Percentiles rank a stretch among this genome's conserved stretches.
These are phyloP conservation scores for Leishmania lainsoni DNA, from an alignment of 208 protist species.

Conservation along the genomic window DNA sequence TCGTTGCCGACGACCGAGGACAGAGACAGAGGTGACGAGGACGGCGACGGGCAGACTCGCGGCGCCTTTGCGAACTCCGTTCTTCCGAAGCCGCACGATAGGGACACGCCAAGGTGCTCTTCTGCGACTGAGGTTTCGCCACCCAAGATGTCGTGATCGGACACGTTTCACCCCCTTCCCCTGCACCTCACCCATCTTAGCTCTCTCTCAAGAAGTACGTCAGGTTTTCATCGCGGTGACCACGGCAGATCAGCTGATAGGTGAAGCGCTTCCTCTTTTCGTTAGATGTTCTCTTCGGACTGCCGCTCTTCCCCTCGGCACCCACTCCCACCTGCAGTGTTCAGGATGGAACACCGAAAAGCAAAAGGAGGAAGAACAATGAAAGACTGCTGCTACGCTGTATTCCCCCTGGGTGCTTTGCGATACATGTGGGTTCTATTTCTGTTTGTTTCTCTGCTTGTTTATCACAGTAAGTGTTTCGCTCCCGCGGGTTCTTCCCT, in stretches of 20 bases:
- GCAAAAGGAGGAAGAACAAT: background rate
- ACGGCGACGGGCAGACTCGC: background rate
- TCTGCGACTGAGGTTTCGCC: background rate
- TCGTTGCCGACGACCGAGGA: conserved; percentile 17
- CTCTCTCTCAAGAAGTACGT: background rate
- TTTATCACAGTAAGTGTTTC: background rate
- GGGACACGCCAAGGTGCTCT: background rate
- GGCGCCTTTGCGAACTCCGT: background rate
- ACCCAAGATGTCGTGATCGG: background rate
- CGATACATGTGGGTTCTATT: background rate
- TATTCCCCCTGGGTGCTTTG: background rate
- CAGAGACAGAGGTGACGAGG: background rate
- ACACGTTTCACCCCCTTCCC: background rate
- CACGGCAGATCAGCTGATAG: background rate
- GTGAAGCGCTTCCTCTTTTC: background rate
- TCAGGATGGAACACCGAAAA: background rate
- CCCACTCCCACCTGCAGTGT: background rate
- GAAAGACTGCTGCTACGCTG: background rate
- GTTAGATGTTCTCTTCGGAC: no score
- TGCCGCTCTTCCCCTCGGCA: background rate
- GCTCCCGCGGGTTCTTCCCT: background rate
- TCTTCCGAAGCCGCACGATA: background rate
- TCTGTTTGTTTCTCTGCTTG: background rate
- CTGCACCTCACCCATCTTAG: background rate
- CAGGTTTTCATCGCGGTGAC: background rate